These are phyloP conservation scores for Filobasidium floriforme DNA, from an alignment of 768 basidiomycete species.

Conservation along the genomic window DNA sequence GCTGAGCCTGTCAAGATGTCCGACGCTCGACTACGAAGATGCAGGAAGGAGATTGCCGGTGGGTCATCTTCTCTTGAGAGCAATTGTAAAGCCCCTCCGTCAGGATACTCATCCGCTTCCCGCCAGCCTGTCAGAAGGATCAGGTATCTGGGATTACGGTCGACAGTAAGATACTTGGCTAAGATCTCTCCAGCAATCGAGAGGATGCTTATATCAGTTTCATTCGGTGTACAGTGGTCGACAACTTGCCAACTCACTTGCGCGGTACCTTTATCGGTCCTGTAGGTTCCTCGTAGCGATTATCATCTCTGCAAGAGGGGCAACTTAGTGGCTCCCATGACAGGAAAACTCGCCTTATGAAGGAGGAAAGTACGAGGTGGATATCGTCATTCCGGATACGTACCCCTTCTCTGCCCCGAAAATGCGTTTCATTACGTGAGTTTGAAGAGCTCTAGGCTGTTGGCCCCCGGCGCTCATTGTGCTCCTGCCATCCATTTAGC, in stretches of 20 bases:
- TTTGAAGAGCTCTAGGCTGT: background rate
- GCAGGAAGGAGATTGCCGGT: constrained; percentile 87
- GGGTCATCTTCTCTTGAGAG: constrained; percentile 36
- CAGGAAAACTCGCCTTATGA: constrained; percentile 78
- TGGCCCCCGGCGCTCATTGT: no score
- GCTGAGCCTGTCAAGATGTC: constrained; percentile 52
- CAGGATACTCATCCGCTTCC: background rate
- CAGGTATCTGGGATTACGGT: constrained; percentile 78
- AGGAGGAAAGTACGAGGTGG: constrained; percentile 84
- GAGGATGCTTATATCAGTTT: background rate
- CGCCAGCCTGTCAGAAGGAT: constrained; percentile 86
- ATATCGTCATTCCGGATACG: constrained; percentile 84
- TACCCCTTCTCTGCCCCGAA: constrained; percentile 70
- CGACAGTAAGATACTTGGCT: constrained; percentile 47
- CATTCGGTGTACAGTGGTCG: constrained; percentile 53
- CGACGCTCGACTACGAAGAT: constrained; percentile 80
- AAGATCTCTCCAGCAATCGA: background rate
- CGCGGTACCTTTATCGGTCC: constrained; percentile 87
- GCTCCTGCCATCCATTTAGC: constrained; percentile 17
- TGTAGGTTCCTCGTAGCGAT: constrained; percentile 35
- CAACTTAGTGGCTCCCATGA: constrained; percentile 4
- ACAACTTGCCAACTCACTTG: constrained; percentile 83
- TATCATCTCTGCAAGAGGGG: background rate
- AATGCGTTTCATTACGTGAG: constrained; percentile 88
- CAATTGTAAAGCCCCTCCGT: background rate